phyloP scores from a whole-genome alignment of 2,329 filamentous ascomycete species.

The Colletotrichum neosansevieriae region DNA sequence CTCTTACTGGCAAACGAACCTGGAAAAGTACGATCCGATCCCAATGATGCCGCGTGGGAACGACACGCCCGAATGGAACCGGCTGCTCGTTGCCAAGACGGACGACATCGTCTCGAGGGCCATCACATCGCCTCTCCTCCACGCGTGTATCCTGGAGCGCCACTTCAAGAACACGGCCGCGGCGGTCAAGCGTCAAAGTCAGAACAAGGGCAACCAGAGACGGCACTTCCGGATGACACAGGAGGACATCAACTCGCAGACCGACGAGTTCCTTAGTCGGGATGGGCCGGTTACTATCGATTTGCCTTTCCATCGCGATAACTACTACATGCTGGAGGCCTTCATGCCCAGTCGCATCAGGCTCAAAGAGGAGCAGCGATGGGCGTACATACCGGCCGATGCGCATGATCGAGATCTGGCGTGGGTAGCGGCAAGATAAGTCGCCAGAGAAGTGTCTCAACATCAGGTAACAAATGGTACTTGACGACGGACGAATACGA shows the following conservation, averaged over 20 bases:
- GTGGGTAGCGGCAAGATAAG: constrained; percentile 6
- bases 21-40: constrained; percentile 64
- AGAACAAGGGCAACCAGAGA: constrained; percentile 61
- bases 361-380: constrained; percentile 57
- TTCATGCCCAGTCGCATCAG: constrained; percentile 69
- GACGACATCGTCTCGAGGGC: constrained; percentile 59
- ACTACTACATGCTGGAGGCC: constrained; percentile 69
- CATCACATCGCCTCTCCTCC: constrained; percentile 59
- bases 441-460: not conserved
- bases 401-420: constrained; percentile 55
- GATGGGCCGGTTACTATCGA: constrained; percentile 64
- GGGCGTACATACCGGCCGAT: constrained; percentile 60
- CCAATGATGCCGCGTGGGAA: constrained; percentile 63
- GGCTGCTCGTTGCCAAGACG: constrained; percentile 55
- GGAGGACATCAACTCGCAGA: constrained; percentile 57
- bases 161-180: constrained; percentile 47
- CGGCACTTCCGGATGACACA: constrained; percentile 49
- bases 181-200: constrained; percentile 53
- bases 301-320: constrained; percentile 67
- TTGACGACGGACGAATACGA: too few relatives aligned
- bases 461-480: too few relatives aligned
- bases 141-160: constrained; percentile 55
- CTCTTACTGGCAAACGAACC: constrained; percentile 64
- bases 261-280: constrained; percentile 63
- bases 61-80: constrained; percentile 61